Percentiles rank a stretch among this genome's conserved stretches.
These are phyloP conservation scores for Hypoxylon sp. DNA, from an alignment of 2,329 filamentous ascomycete species.

Conservation along the genomic window DNA sequence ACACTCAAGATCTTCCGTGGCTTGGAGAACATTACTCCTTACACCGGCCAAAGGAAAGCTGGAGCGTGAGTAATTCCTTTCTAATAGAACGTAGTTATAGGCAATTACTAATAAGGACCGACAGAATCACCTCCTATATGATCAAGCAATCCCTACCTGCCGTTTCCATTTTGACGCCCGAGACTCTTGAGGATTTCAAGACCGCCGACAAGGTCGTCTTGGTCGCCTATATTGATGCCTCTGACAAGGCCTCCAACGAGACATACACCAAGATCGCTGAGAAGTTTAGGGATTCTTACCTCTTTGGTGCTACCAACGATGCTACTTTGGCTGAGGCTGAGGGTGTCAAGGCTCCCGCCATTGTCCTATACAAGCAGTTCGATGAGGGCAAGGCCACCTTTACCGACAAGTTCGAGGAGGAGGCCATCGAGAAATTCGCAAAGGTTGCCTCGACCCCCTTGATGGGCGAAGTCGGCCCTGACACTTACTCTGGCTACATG, in stretches of 20 bases:
- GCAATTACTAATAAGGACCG: conserved; percentile 35
- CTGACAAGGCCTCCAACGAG: conserved; percentile 88
- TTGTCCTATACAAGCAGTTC: conserved; percentile 97
- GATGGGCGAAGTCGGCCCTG: conserved; percentile 95
- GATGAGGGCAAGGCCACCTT: conserved; percentile 95
- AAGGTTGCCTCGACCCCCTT: conserved; percentile 89
- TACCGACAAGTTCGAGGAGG: conserved; percentile 83
- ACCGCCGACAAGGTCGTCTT: conserved; percentile 96
- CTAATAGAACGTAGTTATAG: neutral
- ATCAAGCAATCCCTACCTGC: conserved; percentile 96
- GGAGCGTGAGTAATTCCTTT: conserved; percentile 68
- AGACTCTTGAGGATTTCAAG: conserved; percentile 96
- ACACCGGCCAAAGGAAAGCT: conserved; percentile 91
- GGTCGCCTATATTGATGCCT: conserved; percentile 85
- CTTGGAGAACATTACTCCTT: conserved; percentile 82
- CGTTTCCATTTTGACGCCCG: conserved; percentile 85
- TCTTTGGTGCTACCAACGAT: conserved; percentile 91
- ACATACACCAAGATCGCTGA: conserved; percentile 83
- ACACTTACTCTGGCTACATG: conserved; percentile 98
- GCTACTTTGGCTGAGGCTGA: conserved; percentile 88
- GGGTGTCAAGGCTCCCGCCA: conserved; percentile 86
- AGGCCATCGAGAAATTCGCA: conserved; percentile 85
- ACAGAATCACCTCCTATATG: conserved; percentile 86
- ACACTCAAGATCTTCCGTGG: conserved; percentile 99
- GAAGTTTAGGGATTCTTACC: conserved; percentile 87